A percentile compares a stretch with the other conserved stretches of the same genome.
Conservation (phyloP, 176 grass and related monocot genomes). For the Stipa capillata region DNA sequence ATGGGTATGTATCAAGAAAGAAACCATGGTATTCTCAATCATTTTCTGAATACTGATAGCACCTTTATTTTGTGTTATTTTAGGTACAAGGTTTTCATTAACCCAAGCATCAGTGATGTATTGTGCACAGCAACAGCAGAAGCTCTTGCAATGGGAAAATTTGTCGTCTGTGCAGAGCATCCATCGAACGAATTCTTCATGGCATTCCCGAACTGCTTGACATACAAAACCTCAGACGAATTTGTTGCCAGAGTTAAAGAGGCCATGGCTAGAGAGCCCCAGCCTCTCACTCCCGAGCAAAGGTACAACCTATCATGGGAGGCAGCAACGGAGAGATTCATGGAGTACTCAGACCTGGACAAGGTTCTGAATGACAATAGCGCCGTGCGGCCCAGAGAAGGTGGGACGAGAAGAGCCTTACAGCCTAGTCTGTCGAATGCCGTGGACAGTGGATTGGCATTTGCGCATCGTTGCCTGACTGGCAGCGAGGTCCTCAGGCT, state of each 20-base stretch:
- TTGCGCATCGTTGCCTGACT: conserved; percentile 59
- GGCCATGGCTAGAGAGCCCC: conserved; percentile 61
- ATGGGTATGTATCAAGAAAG: conserved; percentile 38
- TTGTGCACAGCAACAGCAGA: conserved; percentile 87
- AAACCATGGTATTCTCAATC: background rate
- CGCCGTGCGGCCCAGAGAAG: background rate
- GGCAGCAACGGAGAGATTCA: conserved; percentile 66
- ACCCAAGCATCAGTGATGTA: conserved; percentile 77
- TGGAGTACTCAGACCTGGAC: conserved; percentile 64
- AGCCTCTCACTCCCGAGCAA: conserved; percentile 55
- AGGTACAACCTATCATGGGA: conserved; percentile 72
- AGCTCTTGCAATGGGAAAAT: conserved; percentile 85
- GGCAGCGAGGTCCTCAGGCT: conserved; percentile 58
- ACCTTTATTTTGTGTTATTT: background rate
- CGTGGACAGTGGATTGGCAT: conserved; percentile 51
- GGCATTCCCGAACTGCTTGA: conserved; percentile 69
- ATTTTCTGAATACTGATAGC: background rate
- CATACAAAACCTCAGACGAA: conserved; percentile 64
- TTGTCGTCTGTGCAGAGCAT: conserved; percentile 80
- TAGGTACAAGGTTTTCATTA: conserved; percentile 84
- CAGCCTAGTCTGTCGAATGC: background rate
- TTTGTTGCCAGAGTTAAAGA: conserved; percentile 57
- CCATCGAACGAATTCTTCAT: conserved; percentile 77
- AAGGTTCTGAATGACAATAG: conserved; percentile 36
- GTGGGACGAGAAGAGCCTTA: background rate